Evolutionary conservation across 1,284 basidiomycete genomes (phyloP), one percentile per base, ranked within the genome.

Genomic region (Erythrobasidium hasegawianum): DNA sequence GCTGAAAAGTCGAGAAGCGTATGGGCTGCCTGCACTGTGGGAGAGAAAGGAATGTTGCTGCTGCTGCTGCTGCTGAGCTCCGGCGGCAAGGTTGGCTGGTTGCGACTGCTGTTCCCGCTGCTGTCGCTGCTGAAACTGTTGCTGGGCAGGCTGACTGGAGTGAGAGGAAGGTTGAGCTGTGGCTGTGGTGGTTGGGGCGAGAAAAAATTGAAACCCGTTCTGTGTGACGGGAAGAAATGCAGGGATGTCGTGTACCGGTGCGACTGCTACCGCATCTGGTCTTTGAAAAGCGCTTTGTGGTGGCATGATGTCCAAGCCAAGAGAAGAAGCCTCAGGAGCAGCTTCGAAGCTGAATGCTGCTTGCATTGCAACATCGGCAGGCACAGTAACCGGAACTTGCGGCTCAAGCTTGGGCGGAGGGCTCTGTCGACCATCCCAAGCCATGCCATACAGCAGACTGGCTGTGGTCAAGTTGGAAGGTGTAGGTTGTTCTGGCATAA

Each of bases 31-130:
- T 65, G 62, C 41, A 65, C 56, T 29, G 62, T 56, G 9, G 62
- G 62, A 55, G 62, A 65, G 62, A 65, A 65, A 65, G 62, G 62
- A 65, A 43, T 65, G 62, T 53, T n/a, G 50, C 18, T 29, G 50
- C 9, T n/a, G 18, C 52, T 57, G 39, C 14, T 54, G 59, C 14
- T 53, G 59, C n/a, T 18, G 33, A 27, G 45, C 60, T 24, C 52
- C 38, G 26, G 52, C 59, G 33, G 49, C 38, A 18, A 39, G 16
- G 27, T 26, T 62, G 29, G 52, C 29, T 39, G 58, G 8, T 40
- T 13, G 29, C 16, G 39, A 33, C 27, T 41, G 55, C 8, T 40
- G 29, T 50, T 41, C 24, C 29, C 47, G 49, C 27, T 54, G 38
- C 53, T 64, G 61, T 14, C 47, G 54, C 33, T 57, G 62, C 16